Evolutionary conservation across 768 basidiomycete genomes (phyloP).

Genomic region (Pleurotus cornucopiae): DNA sequence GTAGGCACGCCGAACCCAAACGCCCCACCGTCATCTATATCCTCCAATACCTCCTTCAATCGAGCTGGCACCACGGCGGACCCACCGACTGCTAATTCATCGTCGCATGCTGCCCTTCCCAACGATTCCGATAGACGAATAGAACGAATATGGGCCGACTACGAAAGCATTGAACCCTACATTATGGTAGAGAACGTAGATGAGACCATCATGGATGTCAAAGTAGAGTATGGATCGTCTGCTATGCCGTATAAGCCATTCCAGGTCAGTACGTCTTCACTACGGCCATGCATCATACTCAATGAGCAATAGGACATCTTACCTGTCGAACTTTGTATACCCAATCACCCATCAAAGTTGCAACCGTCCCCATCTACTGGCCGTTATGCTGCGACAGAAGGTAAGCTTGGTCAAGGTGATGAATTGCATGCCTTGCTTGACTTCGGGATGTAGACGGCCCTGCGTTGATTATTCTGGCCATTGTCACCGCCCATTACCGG

Average conservation of each 20-base stretch:
- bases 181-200: conserved; percentile 46
- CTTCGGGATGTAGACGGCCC: conserved; percentile 64
- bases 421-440: neutral
- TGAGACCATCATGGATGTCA: conserved; percentile 42
- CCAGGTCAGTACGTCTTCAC: conserved; percentile 40
- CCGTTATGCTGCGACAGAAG: conserved; percentile 56
- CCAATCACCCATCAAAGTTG: conserved; percentile 61
- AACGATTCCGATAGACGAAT: conserved; percentile 83
- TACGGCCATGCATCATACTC: neutral
- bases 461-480: conserved; percentile 80
- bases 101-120: conserved; percentile 43
- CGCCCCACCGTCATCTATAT: conserved; percentile 28
- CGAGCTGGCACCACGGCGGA: conserved; percentile 26
- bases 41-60: conserved; percentile 19
- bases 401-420: conserved; percentile 24
- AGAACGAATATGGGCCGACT: conserved; percentile 84
- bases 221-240: conserved; percentile 51
- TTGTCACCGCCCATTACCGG: conserved; percentile 85
- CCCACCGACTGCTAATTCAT: conserved; percentile 18
- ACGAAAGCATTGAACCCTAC: conserved; percentile 75
- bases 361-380: conserved; percentile 41
- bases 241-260: conserved; percentile 43
- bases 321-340: conserved; percentile 72
- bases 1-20: conserved; percentile 24
- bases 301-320: conserved; percentile 55